Base-by-base conservation (phyloP, 1,284 basidiomycete species). In the Cryptococcus sp. region DNA sequence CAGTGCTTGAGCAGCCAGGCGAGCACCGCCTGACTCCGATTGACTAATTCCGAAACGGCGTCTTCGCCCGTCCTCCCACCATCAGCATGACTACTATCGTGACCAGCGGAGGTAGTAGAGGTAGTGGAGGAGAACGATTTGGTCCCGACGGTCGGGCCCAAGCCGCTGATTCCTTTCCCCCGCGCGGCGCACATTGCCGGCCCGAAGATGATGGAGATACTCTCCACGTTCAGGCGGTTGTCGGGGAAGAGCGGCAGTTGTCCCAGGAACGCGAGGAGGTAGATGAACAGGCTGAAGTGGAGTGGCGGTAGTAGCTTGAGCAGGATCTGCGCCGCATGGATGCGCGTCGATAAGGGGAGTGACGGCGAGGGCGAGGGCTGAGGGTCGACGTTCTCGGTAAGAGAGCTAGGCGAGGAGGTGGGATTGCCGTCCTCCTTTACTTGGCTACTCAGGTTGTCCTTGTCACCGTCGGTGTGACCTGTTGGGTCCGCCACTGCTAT, bases 241-340 rank as follows among this genome's bases (percentile, higher is more conserved):
- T 74, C 68, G 3, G 68, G 66, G 62, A 74, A 75, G 3, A 77
- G 68, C 11, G 76, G 76, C 5, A 78, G 60, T 56, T 79, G 75
- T 22, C 72, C 75, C 35, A 80, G 67, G 57, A 79, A 77, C 3
- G 77, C 77, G 53, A 77, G 61, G 23, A 78, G 66, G 64, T 80
- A 80, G 49, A 78, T 69, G 54, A 80, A 67, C 27, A 79, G 66
- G 38, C 67, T 70, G 62, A 78, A 77, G 46, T 76, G 72, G 23
- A 69, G 61, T 3, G 73, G 68, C 1, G 78, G 78, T 4, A 79
- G 66, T 3, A 80, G 68, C 42, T 73, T 68, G 19, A 80, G 68
- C 44, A 80, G 57, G 54, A 77, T 67, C 59, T 78, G 76, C 16
- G 77, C 76, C 6, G 70, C 71, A 1, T 67, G 61, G 51, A 78